A percentile compares a stretch with the other conserved stretches of the same genome.
Conservation (phyloP, 192 early-diverging fungal species). For the Gaertneriomyces sp. region DNA sequence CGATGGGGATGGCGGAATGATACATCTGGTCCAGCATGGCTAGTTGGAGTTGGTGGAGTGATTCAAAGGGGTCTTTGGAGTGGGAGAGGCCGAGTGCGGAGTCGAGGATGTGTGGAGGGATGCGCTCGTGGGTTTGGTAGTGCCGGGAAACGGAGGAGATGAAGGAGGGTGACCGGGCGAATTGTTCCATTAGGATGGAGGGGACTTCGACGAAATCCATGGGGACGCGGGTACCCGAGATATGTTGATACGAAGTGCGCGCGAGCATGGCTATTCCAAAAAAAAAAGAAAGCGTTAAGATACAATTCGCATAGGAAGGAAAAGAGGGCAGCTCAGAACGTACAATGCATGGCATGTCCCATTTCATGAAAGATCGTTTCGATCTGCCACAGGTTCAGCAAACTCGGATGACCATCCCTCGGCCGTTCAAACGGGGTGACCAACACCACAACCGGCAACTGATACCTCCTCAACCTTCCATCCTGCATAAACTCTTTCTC, state of each 20-base stretch:
- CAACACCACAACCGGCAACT: constrained; percentile 54
- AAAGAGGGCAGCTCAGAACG: constrained; percentile 8
- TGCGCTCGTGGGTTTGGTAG: constrained; percentile 61
- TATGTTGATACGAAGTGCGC: constrained; percentile 92
- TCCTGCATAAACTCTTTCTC: constrained; percentile 31
- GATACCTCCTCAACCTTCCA: constrained; percentile 26
- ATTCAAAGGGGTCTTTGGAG: constrained; percentile 68
- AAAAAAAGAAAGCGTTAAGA: not conserved
- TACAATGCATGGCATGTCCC: constrained; percentile 97
- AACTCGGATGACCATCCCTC: constrained; percentile 42
- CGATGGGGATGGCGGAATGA: constrained; percentile 57
- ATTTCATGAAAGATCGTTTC: constrained; percentile 99
- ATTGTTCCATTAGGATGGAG: constrained; percentile 92
- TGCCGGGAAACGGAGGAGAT: constrained; percentile 73
- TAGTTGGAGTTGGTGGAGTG: constrained; percentile 86
- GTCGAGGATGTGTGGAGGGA: constrained; percentile 41
- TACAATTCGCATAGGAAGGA: not conserved
- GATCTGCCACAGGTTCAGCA: constrained; percentile 77
- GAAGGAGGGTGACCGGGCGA: constrained; percentile 71
- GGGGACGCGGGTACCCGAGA: constrained; percentile 88
- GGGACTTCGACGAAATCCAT: constrained; percentile 98
- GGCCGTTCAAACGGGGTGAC: constrained; percentile 43
- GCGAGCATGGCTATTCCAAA: constrained; percentile 72
- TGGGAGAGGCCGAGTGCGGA: constrained; percentile 17
- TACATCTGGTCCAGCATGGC: constrained; percentile 87